Evolutionary conservation across 1,284 basidiomycete genomes (phyloP).

Genomic region (Apiotrichum porosum): DNA sequence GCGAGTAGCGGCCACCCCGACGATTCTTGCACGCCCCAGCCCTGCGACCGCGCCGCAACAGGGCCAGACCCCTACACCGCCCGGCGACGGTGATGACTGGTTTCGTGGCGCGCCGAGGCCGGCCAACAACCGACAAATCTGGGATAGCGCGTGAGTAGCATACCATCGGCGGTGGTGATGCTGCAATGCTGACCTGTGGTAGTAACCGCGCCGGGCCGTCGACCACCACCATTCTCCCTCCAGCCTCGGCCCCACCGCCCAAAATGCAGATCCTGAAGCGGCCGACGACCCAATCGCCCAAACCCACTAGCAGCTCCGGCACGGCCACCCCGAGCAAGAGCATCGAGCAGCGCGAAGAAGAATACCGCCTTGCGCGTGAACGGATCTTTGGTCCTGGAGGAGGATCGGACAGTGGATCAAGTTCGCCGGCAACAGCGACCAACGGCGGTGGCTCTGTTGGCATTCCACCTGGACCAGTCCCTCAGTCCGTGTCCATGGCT

Average conservation of each 20-base stretch:
- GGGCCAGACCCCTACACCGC: too few relatives aligned
- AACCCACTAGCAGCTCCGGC: slow-evolving; percentile 3
- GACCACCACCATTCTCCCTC: not conserved
- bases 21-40: not conserved
- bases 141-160: slow-evolving; percentile 21
- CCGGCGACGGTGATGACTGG: slow-evolving; percentile 16
- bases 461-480: not conserved
- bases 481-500: too few relatives aligned
- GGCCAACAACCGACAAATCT: slow-evolving; percentile 18
- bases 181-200: not conserved
- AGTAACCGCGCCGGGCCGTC: slow-evolving; percentile 12
- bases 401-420: not conserved
- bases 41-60: too few relatives aligned
- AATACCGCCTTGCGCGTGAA: slow-evolving; percentile 20
- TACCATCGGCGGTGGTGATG: too few relatives aligned
- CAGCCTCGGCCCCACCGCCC: slow-evolving; percentile 9
- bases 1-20: not conserved
- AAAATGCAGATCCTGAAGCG: slow-evolving; percentile 21
- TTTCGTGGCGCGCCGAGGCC: slow-evolving; percentile 7
- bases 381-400: slow-evolving; percentile 13
- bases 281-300: not conserved
- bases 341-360: slow-evolving; percentile 19
- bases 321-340: slow-evolving; percentile 12
- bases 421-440: not conserved
- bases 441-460: not conserved